Evolutionary conservation across 768 basidiomycete species (phyloP).

Genomic region (Coprinopsis strossmayeri): DNA sequence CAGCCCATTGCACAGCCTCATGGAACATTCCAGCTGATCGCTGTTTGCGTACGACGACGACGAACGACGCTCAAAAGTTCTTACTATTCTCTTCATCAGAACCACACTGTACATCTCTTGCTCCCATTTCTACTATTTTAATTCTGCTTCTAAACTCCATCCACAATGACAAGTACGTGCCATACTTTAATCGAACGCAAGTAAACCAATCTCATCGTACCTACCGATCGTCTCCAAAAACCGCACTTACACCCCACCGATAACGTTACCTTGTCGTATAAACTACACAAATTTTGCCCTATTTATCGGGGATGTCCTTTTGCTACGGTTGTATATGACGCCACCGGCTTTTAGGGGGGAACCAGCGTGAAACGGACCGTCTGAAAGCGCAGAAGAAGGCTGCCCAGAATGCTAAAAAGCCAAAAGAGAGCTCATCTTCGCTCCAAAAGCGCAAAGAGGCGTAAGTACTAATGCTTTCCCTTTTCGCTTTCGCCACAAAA

Average conservation of each 20-base stretch:
- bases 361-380: slow-evolving; percentile 76
- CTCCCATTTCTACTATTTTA: neutral
- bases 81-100: too few species aligned
- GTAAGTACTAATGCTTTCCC: slow-evolving; percentile 40
- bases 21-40: neutral
- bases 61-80: neutral
- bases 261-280: slow-evolving; percentile 4
- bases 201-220: neutral
- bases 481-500: slow-evolving; percentile 15
- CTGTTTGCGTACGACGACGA: neutral
- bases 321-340: neutral
- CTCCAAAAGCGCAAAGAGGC: slow-evolving; percentile 70
- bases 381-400: slow-evolving; percentile 68
- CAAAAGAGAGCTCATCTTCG: slow-evolving; percentile 59
- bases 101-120: neutral
- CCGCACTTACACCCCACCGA: neutral
- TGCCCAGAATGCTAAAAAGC: slow-evolving; percentile 46
- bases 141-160: neutral
- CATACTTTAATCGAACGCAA: neutral
- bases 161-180: slow-evolving; percentile 2
- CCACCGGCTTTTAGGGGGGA: slow-evolving; percentile 50
- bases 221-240: neutral
- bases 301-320: neutral
- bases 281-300: neutral
- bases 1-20: neutral